These are phyloP conservation scores for Chaetomiaceae sp. DNA, from an alignment of 2,329 filamentous ascomycete species.

Conservation along the genomic window DNA sequence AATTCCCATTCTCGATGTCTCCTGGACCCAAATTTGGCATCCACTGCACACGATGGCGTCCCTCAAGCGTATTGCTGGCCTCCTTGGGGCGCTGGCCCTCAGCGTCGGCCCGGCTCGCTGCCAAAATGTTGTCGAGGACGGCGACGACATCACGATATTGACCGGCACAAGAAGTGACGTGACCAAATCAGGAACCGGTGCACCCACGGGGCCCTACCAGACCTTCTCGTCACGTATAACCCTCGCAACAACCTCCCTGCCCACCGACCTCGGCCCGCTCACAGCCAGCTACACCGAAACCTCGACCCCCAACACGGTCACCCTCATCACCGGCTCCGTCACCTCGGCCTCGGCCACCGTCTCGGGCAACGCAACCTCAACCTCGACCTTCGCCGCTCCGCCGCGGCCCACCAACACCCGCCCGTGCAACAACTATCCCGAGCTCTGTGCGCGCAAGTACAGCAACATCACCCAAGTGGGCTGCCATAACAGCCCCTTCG, in stretches of 20 bases:
- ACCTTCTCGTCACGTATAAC: conserved; percentile 42
- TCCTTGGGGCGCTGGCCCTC: conserved; percentile 19
- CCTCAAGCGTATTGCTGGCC: conserved; percentile 14
- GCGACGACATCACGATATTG: conserved; percentile 35
- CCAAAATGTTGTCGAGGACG: not conserved
- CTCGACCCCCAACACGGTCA: not conserved
- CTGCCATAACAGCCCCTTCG: conserved; percentile 79
- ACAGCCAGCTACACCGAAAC: conserved; percentile 32
- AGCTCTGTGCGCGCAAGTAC: conserved; percentile 73
- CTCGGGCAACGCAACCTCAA: conserved; percentile 43
- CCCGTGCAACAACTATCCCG: conserved; percentile 73
- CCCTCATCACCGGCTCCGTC: conserved; percentile 28
- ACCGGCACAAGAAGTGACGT: conserved; percentile 32
- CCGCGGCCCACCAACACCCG: conserved; percentile 62
- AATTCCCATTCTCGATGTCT: not conserved
- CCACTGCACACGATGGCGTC: conserved; percentile 15
- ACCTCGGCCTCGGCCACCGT: conserved; percentile 43
- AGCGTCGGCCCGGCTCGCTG: conserved; percentile 11
- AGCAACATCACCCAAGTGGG: conserved; percentile 76
- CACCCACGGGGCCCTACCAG: conserved; percentile 43
- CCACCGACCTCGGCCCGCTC: conserved; percentile 23
- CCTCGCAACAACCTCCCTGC: conserved; percentile 32
- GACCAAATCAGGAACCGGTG: conserved; percentile 30
- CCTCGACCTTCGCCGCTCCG: conserved; percentile 41
- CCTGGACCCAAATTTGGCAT: not conserved